These are phyloP conservation scores for Castanospermum australe DNA, from an alignment of 306 rosid species.

Conservation along the genomic window DNA sequence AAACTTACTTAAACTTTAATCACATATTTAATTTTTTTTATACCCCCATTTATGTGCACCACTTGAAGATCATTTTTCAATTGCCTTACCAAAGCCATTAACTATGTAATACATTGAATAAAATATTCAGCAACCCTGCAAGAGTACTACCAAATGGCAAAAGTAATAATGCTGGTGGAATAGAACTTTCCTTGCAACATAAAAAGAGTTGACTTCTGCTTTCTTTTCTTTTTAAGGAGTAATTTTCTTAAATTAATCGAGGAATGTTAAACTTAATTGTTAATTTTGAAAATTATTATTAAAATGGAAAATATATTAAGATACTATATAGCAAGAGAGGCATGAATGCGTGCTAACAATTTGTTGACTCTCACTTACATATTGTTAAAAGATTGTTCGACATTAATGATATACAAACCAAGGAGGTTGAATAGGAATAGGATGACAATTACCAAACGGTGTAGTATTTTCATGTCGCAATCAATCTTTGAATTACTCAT, in stretches of 20 bases:
- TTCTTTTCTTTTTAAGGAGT: neutral
- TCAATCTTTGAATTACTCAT: slow-evolving; percentile 22
- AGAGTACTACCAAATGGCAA: slow-evolving; percentile 5
- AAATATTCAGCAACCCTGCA: neutral
- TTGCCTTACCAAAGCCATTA: neutral
- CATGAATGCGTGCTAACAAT: slow-evolving; percentile 3
- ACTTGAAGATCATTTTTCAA: neutral
- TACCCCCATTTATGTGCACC: neutral
- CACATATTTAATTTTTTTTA: neutral
- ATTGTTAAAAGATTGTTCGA: neutral
- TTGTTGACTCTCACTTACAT: slow-evolving; percentile 22
- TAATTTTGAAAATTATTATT: neutral
- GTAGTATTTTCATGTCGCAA: slow-evolving; percentile 11
- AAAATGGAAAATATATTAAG: neutral
- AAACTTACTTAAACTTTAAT: neutral
- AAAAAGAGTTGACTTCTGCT: neutral
- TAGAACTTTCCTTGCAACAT: neutral
- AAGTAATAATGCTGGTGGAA: neutral
- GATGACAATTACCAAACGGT: neutral
- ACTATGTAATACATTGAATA: neutral
- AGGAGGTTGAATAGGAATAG: slow-evolving; percentile 27
- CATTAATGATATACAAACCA: neutral
- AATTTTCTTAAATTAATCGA: neutral
- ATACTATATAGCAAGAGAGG: neutral
- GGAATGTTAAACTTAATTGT: neutral